Conservation (phyloP, 148 eudicot genomes). For the Silene latifolia region DNA sequence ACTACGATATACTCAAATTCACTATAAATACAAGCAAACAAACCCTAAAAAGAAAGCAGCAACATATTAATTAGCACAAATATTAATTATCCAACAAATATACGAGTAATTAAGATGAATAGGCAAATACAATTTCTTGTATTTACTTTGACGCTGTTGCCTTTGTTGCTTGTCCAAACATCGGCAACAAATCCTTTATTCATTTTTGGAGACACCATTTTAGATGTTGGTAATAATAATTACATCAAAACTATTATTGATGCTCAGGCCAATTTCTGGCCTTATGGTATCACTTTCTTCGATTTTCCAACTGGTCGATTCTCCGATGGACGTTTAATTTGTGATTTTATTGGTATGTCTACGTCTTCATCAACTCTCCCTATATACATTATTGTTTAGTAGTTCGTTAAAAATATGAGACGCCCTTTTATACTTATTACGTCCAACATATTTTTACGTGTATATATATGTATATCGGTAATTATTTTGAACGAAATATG, state of each 20-base stretch:
- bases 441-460: not conserved
- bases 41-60: not conserved
- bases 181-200: slow-evolving; percentile 25
- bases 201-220: slow-evolving; percentile 61
- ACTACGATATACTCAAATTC: not conserved
- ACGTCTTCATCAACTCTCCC: not conserved
- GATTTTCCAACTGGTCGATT: slow-evolving; percentile 48
- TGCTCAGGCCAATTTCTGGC: slow-evolving; percentile 50
- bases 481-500: not conserved
- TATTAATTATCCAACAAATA: not conserved
- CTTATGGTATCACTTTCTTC: slow-evolving; percentile 58
- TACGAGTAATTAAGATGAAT: slow-evolving; percentile 11
- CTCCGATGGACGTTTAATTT: slow-evolving; percentile 53
- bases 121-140: not conserved
- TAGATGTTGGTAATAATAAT: slow-evolving; percentile 62
- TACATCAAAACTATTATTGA: slow-evolving; percentile 48
- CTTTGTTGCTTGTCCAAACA: not conserved
- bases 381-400: no score
- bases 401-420: no score
- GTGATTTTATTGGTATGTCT: slow-evolving; percentile 52
- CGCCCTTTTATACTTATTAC: no score
- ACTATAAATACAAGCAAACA: not conserved
- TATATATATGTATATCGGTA: not conserved
- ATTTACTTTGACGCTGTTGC: not conserved
- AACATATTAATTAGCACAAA: not conserved